Base-by-base conservation (phyloP, 2,329 filamentous ascomycete genomes). In the Ophiostoma quercus region DNA sequence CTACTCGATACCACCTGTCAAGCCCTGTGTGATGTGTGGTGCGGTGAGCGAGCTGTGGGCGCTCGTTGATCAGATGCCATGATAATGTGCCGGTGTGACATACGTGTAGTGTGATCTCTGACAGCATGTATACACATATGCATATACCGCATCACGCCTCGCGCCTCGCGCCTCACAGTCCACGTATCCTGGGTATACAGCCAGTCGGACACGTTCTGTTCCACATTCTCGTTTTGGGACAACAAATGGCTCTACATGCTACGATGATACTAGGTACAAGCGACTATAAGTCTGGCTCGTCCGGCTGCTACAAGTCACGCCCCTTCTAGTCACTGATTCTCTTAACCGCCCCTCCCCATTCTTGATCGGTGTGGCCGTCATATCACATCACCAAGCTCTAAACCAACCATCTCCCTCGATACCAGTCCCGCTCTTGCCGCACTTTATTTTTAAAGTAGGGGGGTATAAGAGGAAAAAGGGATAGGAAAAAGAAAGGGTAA, bases 1-100 rank as follows among this genome's bases (percentile, higher is more conserved):
- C 57, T 62, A 62, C 25, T 29, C 57, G 57, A 29, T 32, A 62
- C 57, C 57, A 62, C 22, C 57, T 62, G 57, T 62, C 57, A 62
- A 25, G 25, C 11, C 32, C 9, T 57, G 57, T 62, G 25, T 32
- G 34, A 34, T 57, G 57, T 62, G 25, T 32, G 57, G 32, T 62
- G 57, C 16, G 32, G 25, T 32, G 57, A 62, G 25, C 22, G 25
- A 25, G 11, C 16, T 62, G 11, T 32, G 57, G 25, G 25, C 57
- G 9, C 51, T 25, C 51, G 8, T 25, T 32, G 57, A 62, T 62
- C 57, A 62, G 57, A 62, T 62, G 57, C 57, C 25, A 62, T 62
- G 25, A 34, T 32, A 29, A 32, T 62, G 25, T 62, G 25, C 57
- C 57, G 25, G 16, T 62, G 25, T 34, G 57, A 62, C 57, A 29